A percentile compares a stretch with the other conserved stretches of the same genome.
These are phyloP conservation scores for Verticillium zaregamsianum DNA, from an alignment of 2,329 filamentous ascomycete genomes.

Conservation along the genomic window DNA sequence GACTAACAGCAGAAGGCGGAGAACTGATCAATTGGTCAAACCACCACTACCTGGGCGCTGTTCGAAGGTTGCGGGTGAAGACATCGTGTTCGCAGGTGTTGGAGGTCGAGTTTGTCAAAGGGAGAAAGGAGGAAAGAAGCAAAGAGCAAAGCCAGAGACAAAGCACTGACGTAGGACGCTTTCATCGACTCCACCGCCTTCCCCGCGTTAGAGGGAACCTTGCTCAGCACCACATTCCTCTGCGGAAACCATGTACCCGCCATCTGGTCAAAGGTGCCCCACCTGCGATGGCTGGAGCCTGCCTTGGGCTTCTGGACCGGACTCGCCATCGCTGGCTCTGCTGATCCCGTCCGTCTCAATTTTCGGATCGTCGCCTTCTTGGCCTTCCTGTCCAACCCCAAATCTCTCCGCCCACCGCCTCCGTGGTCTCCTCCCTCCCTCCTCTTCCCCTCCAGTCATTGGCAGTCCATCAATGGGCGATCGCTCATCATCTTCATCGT, in stretches of 20 bases:
- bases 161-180: slow-evolving; percentile 3
- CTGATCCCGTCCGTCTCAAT: background rate
- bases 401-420: background rate
- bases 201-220: slow-evolving; percentile 1
- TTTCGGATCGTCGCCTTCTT: background rate
- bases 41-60: too few relatives aligned
- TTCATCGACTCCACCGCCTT: background rate
- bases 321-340: background rate
- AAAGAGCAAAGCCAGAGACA: background rate
- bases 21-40: too few relatives aligned
- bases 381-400: background rate
- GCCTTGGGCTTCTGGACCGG: background rate
- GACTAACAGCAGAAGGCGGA: too few relatives aligned
- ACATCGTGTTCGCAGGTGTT: background rate
- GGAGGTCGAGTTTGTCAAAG: background rate
- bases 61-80: background rate
- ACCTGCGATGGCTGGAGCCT: background rate
- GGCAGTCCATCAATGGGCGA: background rate
- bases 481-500: background rate
- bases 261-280: background rate
- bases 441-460: background rate
- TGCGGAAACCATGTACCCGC: background rate
- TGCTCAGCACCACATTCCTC: background rate
- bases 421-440: background rate
- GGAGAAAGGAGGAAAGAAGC: background rate